These are phyloP conservation scores for Tulasnella sp. DNA, from an alignment of 768 basidiomycete species.

Conservation along the genomic window DNA sequence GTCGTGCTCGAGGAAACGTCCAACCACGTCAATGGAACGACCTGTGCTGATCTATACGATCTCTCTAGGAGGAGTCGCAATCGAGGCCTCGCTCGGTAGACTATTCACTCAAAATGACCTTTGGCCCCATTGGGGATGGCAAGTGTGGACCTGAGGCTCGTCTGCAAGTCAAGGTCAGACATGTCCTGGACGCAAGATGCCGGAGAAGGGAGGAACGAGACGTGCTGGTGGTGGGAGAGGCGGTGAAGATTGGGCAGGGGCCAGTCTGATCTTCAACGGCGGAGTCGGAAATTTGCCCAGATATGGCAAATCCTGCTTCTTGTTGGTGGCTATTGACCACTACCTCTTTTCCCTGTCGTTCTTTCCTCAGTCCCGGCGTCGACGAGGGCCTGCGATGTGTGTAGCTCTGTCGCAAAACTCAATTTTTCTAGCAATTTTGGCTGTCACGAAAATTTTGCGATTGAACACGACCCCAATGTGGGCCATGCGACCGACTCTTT, in stretches of 20 bases:
- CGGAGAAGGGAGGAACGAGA: slow-evolving; percentile 9
- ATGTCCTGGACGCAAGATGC: slow-evolving; percentile 15
- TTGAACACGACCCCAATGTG: slow-evolving; percentile 4
- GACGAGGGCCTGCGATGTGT: slow-evolving; percentile 13
- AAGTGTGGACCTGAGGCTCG: slow-evolving; percentile 10
- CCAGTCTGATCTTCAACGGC: slow-evolving; percentile 8
- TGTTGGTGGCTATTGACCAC: neutral
- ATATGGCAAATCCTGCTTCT: slow-evolving; percentile 11
- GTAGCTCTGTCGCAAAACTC: slow-evolving; percentile 9
- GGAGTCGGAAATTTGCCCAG: slow-evolving; percentile 8
- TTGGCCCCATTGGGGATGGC: slow-evolving; percentile 1
- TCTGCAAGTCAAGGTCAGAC: neutral
- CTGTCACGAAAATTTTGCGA: slow-evolving; percentile 7
- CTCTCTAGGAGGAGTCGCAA: neutral
- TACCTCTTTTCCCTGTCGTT: neutral
- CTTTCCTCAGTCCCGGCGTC: slow-evolving; percentile 14
- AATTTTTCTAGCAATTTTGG: slow-evolving; percentile 3
- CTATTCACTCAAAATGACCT: slow-evolving; percentile 24
- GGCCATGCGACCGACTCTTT: slow-evolving; percentile 14
- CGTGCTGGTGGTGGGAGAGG: slow-evolving; percentile 10
- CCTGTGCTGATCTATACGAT: slow-evolving; percentile 22
- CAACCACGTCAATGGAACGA: slow-evolving; percentile 20
- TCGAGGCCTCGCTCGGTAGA: slow-evolving; percentile 25
- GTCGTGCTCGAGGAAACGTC: slow-evolving; percentile 19
- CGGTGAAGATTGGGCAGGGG: slow-evolving; percentile 15